Conservation (phyloP, 1,139 yeast species). For the Kurtzmaniella natalensis region DNA sequence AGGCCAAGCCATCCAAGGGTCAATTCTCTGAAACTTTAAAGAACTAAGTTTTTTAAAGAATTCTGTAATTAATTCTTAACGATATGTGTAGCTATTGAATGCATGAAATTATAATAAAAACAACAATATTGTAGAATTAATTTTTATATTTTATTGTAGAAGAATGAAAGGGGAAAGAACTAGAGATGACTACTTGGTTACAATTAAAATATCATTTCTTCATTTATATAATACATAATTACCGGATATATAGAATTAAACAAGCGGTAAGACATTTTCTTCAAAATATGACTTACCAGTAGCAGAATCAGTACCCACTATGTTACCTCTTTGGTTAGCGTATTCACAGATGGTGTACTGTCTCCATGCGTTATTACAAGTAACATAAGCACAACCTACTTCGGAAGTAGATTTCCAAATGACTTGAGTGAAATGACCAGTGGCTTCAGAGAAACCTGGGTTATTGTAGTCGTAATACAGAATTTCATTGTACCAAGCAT, state of each 20-base stretch:
- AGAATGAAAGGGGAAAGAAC: too few species aligned
- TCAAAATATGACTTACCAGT: slow-evolving; percentile 41
- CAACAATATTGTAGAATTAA: background rate
- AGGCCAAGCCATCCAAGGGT: slow-evolving; percentile 68
- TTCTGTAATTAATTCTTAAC: background rate
- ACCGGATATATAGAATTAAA: too few species aligned
- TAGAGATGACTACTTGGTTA: too few species aligned
- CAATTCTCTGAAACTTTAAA: slow-evolving; percentile 66
- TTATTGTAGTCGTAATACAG: slow-evolving; percentile 40
- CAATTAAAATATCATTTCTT: too few species aligned
- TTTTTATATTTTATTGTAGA: too few species aligned
- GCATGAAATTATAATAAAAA: background rate
- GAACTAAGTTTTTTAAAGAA: slow-evolving; percentile 25
- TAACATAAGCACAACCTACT: slow-evolving; percentile 59
- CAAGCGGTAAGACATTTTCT: slow-evolving; percentile 46
- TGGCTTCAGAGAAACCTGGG: slow-evolving; percentile 40
- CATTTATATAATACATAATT: too few species aligned
- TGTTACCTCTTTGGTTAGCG: slow-evolving; percentile 53
- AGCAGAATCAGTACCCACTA: slow-evolving; percentile 31
- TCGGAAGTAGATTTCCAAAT: slow-evolving; percentile 57
- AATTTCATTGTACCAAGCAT: slow-evolving; percentile 66
- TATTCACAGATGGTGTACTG: slow-evolving; percentile 71
- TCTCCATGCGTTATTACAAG: slow-evolving; percentile 46
- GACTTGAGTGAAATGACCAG: slow-evolving; percentile 68
- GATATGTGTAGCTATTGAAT: slow-evolving; percentile 3